Evolutionary conservation across 202 grass and related monocot genomes (phyloP), one percentile per base, ranked within the genome.

Genomic region (Panicum virgatum): DNA sequence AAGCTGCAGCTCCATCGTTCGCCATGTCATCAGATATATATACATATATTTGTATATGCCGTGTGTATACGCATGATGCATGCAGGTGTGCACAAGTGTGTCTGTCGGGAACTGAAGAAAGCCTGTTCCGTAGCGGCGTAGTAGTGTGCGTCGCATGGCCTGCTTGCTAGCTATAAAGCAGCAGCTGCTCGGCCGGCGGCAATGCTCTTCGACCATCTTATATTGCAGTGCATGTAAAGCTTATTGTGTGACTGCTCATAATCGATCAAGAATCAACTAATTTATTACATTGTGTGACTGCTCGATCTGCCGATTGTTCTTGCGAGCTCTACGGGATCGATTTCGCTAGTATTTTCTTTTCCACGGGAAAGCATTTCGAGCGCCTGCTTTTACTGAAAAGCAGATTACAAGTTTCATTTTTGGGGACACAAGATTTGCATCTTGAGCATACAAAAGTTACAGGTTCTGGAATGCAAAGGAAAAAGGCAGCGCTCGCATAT

Each of bases 141-240:
- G 51, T 20, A 26, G 42, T n/a, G n/a, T n/a, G 25, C 58, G 19
- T 37, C 19, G 56, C 30, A 61, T 73, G 52, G 30, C 59, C 46
- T n/a, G n/a, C n/a, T n/a, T 22, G 63, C 36, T 40, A 37, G 30
- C 5, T 12, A 53, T 2, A 18, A n/a, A n/a, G n/a, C n/a, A 71
- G 44, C 68, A 25, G 68, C 45, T 9, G 2, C 2, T 30, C 20
- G 26, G 69, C 47, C 50, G 15, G 9, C 19, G 47, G 39, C 47
- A 66, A 64, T 73, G 76, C 60, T 66, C 76, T 51, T 58, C 76
- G 26, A 4, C 25, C 27, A 16, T 45, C 44, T 5, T 65, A 8
- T 80, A 72, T 43, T 72, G 12, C 38, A 46, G 60, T 14, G 75
- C 27, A 62, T 78, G 46, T 78, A 77, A 77, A 62, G 40, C 16